Evolutionary conservation across 768 basidiomycete species (phyloP), one percentile per base, ranked within the genome.

Genomic region (Chalciporus chontae): DNA sequence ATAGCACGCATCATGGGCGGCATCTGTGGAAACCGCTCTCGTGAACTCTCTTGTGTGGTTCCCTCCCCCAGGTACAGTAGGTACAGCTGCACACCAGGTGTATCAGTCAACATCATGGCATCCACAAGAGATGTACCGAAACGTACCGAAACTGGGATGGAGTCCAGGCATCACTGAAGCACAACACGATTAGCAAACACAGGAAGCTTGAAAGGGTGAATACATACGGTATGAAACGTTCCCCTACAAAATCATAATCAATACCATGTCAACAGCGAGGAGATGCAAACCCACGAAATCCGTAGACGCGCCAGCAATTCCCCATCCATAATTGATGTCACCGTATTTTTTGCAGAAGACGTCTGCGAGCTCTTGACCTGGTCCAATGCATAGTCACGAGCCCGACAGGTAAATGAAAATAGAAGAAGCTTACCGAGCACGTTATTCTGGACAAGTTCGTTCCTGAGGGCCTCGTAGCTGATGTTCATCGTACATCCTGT

Each of bases 1-100:
- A 40, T 89, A 65, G 54, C 79, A 82, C 3, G 81, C 84, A 14
- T 79, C 69, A 55, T 90, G 90, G 4, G 87, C 80, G 32, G 70
- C 75, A 3, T 71, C 62, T 0, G 79, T 84, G 0, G 77, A 72
- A 0, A 86, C 88, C 0, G 86, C 70, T 14, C 74, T 67, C 5
- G 78, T 71, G 60, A 92, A 91, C 15, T 69, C 80, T 2, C 69
- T 69, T 0, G 89, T 90, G 58, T 92, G 89, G 60, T 90, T 90
- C 5, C 87, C 87, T 17, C 87, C 89, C 54, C 81, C 76, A 0
- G 70, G 64, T 24, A 80, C 71, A 0, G 85, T 88, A 2, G 89
- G 90, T 43, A 91, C 88, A 8, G 85, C 87, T 90, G 17, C 11
- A 26, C 17, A 8, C 19, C 18, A 14, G 3, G 6, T 36, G 8